phyloP scores from a whole-genome alignment of 2,329 filamentous ascomycete species.

The Sphaerulina vaccinii region DNA sequence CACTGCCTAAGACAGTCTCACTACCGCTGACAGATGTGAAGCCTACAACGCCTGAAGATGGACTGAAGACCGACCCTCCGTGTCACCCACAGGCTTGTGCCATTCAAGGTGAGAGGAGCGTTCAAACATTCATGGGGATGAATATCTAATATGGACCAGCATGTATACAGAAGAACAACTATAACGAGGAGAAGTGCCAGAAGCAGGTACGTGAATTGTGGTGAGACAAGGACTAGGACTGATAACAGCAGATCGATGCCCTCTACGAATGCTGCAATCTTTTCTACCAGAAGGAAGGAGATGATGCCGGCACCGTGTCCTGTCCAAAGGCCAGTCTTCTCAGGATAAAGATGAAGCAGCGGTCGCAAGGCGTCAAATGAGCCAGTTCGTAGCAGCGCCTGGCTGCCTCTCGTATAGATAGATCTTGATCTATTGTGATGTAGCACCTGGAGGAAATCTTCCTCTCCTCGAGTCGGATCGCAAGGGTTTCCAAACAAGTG shows the following conservation, averaged over 20 bases:
- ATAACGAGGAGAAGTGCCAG: constrained; percentile 81
- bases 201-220: constrained; percentile 41
- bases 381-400: not conserved
- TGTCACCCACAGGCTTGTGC: constrained; percentile 88
- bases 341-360: constrained; percentile 78
- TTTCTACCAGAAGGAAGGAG: constrained; percentile 79
- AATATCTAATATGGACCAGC: constrained; percentile 15
- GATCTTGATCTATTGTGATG: constrained; percentile 31
- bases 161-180: constrained; percentile 80
- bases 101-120: constrained; percentile 70
- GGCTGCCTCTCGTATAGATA: constrained; percentile 4
- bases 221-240: constrained; percentile 3
- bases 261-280: constrained; percentile 90
- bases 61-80: constrained; percentile 71
- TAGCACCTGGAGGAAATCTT: constrained; percentile 46
- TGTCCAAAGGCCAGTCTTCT: constrained; percentile 82
- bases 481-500: constrained; percentile 56
- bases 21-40: not conserved
- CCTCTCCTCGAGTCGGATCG: constrained; percentile 29
- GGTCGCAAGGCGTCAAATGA: constrained; percentile 46
- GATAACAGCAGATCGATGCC: constrained; percentile 64
- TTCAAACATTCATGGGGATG: not conserved
- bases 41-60: constrained; percentile 56
- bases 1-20: not conserved
- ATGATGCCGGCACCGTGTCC: constrained; percentile 72